phyloP scores from a whole-genome alignment of 805 yeast genomes.

The Candida vartiovaarae region DNA sequence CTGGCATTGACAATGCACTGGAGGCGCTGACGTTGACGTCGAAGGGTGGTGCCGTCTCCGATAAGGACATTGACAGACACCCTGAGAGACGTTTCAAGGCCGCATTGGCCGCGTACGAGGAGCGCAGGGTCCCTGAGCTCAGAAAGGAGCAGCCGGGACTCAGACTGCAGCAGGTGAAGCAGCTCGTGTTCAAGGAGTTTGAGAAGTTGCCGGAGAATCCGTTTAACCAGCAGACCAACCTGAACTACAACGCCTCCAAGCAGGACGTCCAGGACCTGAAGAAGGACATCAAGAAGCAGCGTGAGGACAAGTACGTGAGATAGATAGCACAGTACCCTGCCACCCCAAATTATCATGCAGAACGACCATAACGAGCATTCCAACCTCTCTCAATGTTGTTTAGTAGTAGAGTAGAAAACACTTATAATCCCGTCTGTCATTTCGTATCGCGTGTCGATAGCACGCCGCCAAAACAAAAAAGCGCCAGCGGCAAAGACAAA shows the following conservation, averaged over 20 bases:
- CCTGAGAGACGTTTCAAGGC: conserved; percentile 88
- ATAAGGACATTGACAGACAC: conserved; percentile 70
- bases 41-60: conserved; percentile 46
- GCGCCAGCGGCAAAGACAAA: background rate
- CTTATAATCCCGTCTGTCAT: no score
- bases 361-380: no score
- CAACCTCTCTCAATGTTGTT: no score
- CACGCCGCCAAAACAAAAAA: background rate
- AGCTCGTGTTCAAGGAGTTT: conserved; percentile 70
- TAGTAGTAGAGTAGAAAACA: no score
- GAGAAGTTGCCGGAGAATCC: conserved; percentile 78
- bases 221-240: conserved; percentile 62
- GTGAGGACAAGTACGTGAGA: conserved; percentile 31
- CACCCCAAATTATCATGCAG: no score
- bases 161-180: conserved; percentile 71
- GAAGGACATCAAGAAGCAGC: conserved; percentile 39
- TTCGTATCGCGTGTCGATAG: no score
- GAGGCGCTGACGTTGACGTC: conserved; percentile 68
- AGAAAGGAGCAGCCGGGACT: conserved; percentile 76
- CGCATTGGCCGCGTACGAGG: conserved; percentile 67
- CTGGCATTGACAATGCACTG: conserved; percentile 71
- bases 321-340: background rate
- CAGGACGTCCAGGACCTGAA: conserved; percentile 42
- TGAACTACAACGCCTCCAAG: conserved; percentile 52
- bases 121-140: conserved; percentile 60